Conservation (phyloP, 108 stramenopile genomes). For the Nannochloropsis granulata region DNA sequence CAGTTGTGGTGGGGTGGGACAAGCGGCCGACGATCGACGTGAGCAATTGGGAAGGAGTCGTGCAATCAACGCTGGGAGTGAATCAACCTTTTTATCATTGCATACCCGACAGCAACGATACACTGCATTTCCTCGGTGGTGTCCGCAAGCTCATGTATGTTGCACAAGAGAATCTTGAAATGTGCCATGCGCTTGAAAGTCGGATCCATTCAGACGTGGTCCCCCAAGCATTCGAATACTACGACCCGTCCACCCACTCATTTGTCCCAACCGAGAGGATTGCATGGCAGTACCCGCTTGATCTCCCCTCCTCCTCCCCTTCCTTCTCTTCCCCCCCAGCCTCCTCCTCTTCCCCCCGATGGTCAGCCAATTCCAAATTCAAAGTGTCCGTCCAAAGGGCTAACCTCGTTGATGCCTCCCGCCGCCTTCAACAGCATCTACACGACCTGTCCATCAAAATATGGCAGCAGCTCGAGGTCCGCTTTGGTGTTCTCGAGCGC, state of each 20-base stretch:
- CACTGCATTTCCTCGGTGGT: not conserved
- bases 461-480: not conserved
- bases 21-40: not conserved
- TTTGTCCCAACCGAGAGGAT: not conserved
- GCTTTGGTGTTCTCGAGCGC: not conserved
- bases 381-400: not conserved
- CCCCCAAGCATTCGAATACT: not conserved
- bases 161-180: not conserved
- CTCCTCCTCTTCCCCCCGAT: not conserved
- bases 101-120: not conserved
- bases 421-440: not conserved
- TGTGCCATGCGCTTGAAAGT: not conserved
- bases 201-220: not conserved
- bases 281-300: not conserved
- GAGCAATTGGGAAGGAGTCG: not conserved
- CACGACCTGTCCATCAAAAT: not conserved
- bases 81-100: not conserved
- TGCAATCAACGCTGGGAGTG: not conserved
- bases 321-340: not conserved
- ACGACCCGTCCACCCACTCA: not conserved
- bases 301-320: not conserved
- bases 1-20: not conserved
- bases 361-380: not conserved
- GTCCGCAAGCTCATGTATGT: not conserved
- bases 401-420: not conserved